A percentile compares a stretch with the other conserved stretches of the same genome.
Evolutionary conservation across 2,329 filamentous ascomycete genomes (phyloP).

Genomic region (Dichotomopilus funicola): DNA sequence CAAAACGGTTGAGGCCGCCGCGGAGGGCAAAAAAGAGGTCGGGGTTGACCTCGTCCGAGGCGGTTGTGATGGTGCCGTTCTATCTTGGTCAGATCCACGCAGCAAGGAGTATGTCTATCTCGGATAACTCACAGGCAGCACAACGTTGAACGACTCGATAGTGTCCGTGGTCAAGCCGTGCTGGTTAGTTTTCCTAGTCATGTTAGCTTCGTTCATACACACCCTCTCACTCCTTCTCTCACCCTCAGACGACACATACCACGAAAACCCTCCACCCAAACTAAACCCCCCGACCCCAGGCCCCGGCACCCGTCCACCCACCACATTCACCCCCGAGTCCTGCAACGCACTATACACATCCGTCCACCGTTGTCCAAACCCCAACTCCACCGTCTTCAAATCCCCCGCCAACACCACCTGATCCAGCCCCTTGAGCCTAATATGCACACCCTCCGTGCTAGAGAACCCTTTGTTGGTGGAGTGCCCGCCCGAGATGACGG

Average conservation of each 20-base stretch:
- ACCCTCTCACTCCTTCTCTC: too few species aligned
- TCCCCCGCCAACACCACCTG: constrained; percentile 20
- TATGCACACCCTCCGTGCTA: constrained; percentile 24
- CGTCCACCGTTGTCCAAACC: constrained; percentile 22
- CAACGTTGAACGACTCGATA: constrained; percentile 21
- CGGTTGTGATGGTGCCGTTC: constrained; percentile 25
- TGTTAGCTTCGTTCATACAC: neutral
- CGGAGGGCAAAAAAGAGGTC: constrained; percentile 26
- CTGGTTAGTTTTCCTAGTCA: constrained; percentile 25
- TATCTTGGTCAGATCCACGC: constrained; percentile 2
- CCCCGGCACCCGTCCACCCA: constrained; percentile 24
- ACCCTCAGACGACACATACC: constrained; percentile 11
- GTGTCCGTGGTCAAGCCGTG: constrained; percentile 25
- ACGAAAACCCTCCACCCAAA: constrained; percentile 26
- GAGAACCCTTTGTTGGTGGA: constrained; percentile 25
- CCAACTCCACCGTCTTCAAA: constrained; percentile 19
- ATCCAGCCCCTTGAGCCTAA: constrained; percentile 20
- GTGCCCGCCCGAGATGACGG: constrained; percentile 25
- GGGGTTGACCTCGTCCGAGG: constrained; percentile 13
- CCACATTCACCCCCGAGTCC: constrained; percentile 21
- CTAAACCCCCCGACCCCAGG: constrained; percentile 25
- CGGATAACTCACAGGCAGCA: constrained; percentile 20
- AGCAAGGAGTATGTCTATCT: neutral
- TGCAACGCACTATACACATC: constrained; percentile 22
- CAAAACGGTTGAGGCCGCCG: constrained; percentile 25